Percentiles rank a stretch among this genome's conserved stretches.
These are phyloP conservation scores for Heterobasidion annosum DNA, from an alignment of 1,284 basidiomycete genomes.

Conservation along the genomic window DNA sequence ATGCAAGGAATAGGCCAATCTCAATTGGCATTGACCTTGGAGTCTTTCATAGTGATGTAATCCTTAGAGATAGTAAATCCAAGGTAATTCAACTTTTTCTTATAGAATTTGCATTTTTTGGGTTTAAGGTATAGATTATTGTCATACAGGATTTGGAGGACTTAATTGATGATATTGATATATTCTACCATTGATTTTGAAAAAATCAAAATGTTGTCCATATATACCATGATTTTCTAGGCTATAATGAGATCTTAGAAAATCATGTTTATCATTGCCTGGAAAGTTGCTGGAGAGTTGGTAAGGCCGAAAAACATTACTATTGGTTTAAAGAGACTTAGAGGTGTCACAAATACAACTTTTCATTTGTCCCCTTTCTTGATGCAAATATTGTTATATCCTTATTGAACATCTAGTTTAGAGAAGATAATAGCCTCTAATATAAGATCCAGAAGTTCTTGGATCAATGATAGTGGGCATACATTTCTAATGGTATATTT, in stretches of 20 bases:
- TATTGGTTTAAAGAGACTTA: not conserved
- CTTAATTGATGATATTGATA: not conserved
- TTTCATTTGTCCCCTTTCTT: not conserved
- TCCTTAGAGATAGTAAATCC: not conserved
- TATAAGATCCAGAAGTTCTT: constrained; percentile 3
- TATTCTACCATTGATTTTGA: not conserved
- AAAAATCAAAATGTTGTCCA: not conserved
- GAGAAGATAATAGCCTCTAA: not conserved
- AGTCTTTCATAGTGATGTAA: not conserved
- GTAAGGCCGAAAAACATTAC: not conserved
- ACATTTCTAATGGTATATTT: constrained; percentile 8
- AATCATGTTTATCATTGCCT: not conserved
- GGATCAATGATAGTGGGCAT: constrained; percentile 3
- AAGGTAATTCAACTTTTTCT: not conserved
- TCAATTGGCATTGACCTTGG: not conserved
- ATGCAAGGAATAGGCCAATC: not conserved
- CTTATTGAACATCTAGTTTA: not conserved
- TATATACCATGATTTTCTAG: too few relatives aligned
- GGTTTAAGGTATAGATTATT: not conserved
- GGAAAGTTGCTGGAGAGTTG: not conserved
- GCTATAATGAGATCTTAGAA: not conserved
- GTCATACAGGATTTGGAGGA: not conserved
- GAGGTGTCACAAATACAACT: not conserved
- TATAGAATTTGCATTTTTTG: not conserved
- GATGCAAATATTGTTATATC: not conserved